phyloP scores from a whole-genome alignment of 495 filamentous ascomycete species.

The Talaromyces stipitatus region DNA sequence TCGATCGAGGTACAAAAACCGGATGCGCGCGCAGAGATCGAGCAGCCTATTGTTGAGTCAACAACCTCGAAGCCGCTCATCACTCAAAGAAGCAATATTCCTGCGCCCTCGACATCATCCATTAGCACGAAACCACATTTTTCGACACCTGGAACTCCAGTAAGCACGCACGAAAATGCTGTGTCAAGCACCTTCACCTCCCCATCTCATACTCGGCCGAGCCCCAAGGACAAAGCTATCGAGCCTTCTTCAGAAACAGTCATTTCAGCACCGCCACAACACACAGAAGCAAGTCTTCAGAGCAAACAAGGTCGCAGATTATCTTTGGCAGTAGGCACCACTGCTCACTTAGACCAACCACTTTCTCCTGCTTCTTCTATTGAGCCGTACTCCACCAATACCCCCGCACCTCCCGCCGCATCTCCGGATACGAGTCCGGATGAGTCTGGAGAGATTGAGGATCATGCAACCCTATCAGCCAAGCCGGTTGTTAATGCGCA shows the following conservation, averaged over 20 bases:
- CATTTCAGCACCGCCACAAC: neutral
- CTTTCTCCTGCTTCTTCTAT: conserved; percentile 37
- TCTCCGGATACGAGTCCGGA: conserved; percentile 37
- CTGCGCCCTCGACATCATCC: conserved; percentile 8
- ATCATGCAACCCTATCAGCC: neutral
- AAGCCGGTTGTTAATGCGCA: neutral
- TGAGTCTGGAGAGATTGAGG: conserved; percentile 21
- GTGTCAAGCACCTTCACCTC: neutral
- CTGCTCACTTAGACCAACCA: conserved; percentile 29
- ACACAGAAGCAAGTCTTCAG: conserved; percentile 6
- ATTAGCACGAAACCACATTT: conserved; percentile 3
- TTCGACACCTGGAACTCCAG: conserved; percentile 3
- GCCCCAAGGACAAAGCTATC: neutral
- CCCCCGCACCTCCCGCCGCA: conserved; percentile 26
- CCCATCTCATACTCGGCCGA: neutral
- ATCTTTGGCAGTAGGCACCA: conserved; percentile 21
- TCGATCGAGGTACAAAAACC: neutral
- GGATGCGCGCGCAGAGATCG: neutral
- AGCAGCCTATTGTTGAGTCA: neutral
- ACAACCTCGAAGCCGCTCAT: neutral
- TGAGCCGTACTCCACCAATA: conserved; percentile 36
- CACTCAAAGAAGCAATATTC: neutral
- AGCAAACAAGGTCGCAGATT: conserved; percentile 25
- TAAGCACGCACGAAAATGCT: conserved; percentile 2
- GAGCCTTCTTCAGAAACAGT: neutral